A percentile compares a stretch with the other conserved stretches of the same genome.
phyloP scores from a whole-genome alignment of 208 protist species.

The Naegleria gruberi region DNA sequence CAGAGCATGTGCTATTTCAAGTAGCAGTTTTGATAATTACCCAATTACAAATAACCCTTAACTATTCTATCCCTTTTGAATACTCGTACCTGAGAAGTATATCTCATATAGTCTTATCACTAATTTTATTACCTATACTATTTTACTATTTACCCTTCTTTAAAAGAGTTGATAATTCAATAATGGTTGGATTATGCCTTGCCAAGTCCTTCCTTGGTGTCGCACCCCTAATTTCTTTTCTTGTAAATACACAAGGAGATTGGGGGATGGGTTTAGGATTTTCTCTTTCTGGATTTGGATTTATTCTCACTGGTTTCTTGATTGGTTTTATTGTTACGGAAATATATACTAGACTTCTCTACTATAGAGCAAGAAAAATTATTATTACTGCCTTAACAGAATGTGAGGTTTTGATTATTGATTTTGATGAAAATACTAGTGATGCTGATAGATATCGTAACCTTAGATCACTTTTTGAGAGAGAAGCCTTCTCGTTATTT shows the following conservation, averaged over 20 bases:
- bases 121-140: background rate
- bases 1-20: background rate
- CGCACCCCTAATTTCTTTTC: background rate
- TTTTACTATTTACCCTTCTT: background rate
- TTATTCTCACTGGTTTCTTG: background rate
- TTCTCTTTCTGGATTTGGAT: background rate
- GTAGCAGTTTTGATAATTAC: background rate
- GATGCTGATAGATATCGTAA: background rate
- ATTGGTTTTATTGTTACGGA: background rate
- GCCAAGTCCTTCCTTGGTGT: background rate
- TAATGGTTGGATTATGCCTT: background rate
- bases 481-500: background rate
- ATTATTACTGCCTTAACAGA: background rate
- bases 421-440: background rate
- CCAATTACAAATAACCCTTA: background rate
- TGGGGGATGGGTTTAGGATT: background rate
- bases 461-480: background rate
- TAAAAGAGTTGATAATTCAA: background rate
- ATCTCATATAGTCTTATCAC: background rate
- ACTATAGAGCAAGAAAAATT: background rate
- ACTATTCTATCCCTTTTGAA: background rate
- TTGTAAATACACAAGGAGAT: background rate
- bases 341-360: background rate
- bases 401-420: background rate
- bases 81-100: background rate